Evolutionary conservation across 164 flowering plant species (phyloP).

Genomic region (Liriodendron chinense): DNA sequence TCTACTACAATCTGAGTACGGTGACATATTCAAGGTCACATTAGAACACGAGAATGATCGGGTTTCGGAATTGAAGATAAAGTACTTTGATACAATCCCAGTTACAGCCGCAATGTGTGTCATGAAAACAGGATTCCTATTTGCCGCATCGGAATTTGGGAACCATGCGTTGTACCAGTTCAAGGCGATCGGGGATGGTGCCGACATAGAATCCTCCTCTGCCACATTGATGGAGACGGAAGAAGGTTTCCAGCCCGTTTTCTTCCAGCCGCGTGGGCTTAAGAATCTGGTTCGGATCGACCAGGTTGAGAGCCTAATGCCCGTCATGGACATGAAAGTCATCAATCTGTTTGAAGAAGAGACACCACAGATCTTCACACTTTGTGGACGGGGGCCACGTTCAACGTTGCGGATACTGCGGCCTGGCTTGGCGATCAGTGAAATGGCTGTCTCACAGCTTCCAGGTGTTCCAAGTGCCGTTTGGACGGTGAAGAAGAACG

Average conservation of each 20-base stretch:
- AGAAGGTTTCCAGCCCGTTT: constrained; percentile 95
- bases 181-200: constrained; percentile 87
- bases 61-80: constrained; percentile 84
- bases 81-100: constrained; percentile 95
- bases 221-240: constrained; percentile 90
- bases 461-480: constrained; percentile 98
- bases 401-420: constrained; percentile 84
- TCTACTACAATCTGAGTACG: constrained; percentile 92
- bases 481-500: constrained; percentile 97
- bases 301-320: constrained; percentile 96
- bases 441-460: constrained; percentile 97
- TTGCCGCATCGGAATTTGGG: constrained; percentile 99
- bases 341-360: constrained; percentile 93
- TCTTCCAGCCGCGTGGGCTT: constrained; percentile 87
- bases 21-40: constrained; percentile 92
- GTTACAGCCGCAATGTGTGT: constrained; percentile 85
- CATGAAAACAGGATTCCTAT: constrained; percentile 75
- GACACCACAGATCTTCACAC: constrained; percentile 88
- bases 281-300: constrained; percentile 92
- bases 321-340: constrained; percentile 95
- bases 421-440: constrained; percentile 94
- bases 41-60: constrained; percentile 69
- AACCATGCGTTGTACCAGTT: constrained; percentile 96
- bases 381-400: constrained; percentile 96
- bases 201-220: constrained; percentile 92